Evolutionary conservation across 805 yeast genomes (phyloP).

Genomic region (Barnettozyma populi): DNA sequence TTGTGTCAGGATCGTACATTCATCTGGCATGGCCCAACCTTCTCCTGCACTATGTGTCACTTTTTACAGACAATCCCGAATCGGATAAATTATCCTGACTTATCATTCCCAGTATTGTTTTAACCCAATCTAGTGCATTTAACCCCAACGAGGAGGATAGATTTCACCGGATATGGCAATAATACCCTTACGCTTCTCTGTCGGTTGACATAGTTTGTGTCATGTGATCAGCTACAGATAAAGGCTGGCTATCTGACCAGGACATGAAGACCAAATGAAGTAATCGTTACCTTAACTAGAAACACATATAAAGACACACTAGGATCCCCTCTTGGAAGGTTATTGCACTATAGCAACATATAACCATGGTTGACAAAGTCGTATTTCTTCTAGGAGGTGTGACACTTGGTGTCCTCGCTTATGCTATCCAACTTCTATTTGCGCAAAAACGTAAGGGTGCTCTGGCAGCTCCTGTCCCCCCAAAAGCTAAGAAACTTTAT

Average conservation of each 20-base stretch:
- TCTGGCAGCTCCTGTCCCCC: neutral
- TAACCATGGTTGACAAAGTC: slow-evolving; percentile 1
- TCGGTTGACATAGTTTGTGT: neutral
- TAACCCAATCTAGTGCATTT: neutral
- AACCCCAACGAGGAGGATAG: neutral
- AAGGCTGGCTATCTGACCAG: neutral
- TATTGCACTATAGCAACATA: neutral
- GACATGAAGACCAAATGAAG: neutral
- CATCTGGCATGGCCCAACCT: too few relatives aligned
- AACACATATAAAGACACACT: neutral
- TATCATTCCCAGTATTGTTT: neutral
- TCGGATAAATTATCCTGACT: neutral
- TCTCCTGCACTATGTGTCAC: neutral
- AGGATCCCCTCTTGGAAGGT: neutral
- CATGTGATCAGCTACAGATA: neutral
- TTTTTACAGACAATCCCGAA: neutral
- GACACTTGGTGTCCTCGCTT: slow-evolving; percentile 2
- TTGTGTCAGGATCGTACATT: neutral
- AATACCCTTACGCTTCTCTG: neutral
- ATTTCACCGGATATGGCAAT: neutral
- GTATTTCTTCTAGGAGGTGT: slow-evolving; percentile 5
- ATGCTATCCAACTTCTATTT: slow-evolving; percentile 6
- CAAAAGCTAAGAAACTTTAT: slow-evolving; percentile 10
- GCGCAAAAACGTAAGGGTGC: slow-evolving; percentile 6
- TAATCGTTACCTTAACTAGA: neutral